Evolutionary conservation across 495 filamentous ascomycete genomes (phyloP).

Genomic region (Gamarada debralockiae): DNA sequence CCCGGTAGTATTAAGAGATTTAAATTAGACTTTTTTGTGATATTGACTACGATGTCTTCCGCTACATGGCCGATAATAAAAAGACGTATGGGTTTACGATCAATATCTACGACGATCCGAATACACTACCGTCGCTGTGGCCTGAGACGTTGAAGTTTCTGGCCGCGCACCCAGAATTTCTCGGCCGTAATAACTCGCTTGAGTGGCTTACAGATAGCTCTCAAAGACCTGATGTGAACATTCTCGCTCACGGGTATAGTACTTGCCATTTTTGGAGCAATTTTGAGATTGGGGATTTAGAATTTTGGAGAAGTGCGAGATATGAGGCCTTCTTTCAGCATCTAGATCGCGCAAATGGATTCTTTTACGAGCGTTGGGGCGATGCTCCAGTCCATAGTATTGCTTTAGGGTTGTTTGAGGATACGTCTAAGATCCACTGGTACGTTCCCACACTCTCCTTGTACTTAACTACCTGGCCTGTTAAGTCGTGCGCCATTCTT

Average conservation of each 20-base stretch:
- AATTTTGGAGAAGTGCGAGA: constrained; percentile 53
- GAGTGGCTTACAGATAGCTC: constrained; percentile 41
- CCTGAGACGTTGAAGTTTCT: constrained; percentile 41
- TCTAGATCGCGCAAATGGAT: constrained; percentile 53
- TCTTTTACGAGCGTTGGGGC: constrained; percentile 61
- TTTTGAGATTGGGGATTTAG: constrained; percentile 59
- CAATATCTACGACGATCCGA: constrained; percentile 49
- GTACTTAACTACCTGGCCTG: neutral
- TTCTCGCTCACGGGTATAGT: constrained; percentile 28
- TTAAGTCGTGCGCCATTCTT: no score
- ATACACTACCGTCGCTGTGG: constrained; percentile 48
- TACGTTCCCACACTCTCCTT: neutral
- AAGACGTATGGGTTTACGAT: constrained; percentile 66
- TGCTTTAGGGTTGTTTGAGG: constrained; percentile 15
- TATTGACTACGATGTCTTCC: constrained; percentile 67
- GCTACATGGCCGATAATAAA: constrained; percentile 68
- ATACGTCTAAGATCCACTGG: neutral
- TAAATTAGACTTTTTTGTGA: constrained; percentile 62
- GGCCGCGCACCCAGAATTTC: constrained; percentile 38
- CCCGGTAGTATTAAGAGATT: neutral
- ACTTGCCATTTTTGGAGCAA: constrained; percentile 57
- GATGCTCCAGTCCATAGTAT: constrained; percentile 63
- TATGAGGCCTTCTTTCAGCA: constrained; percentile 56
- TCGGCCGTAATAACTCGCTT: constrained; percentile 46
- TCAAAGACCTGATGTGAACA: neutral